Percentiles rank a stretch among this genome's conserved stretches.
These are phyloP conservation scores for Colletotrichum simmondsii DNA, from an alignment of 2,329 filamentous ascomycete species.

Conservation along the genomic window DNA sequence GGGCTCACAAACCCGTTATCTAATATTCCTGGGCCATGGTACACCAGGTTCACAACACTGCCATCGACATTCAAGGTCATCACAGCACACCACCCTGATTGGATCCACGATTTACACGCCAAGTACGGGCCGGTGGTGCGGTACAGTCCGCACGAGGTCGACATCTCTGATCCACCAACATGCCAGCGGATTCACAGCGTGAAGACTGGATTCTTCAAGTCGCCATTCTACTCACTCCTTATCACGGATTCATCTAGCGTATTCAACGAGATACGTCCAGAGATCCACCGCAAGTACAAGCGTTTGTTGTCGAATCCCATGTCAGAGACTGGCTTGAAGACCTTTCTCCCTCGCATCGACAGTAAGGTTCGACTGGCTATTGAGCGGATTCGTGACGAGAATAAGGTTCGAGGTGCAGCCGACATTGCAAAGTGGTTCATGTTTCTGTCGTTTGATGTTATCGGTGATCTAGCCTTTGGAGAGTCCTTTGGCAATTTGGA, in stretches of 20 bases:
- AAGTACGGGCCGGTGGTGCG: constrained; percentile 29
- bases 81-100: constrained; percentile 3
- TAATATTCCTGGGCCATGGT: constrained; percentile 21
- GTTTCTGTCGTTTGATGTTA: constrained; percentile 56
- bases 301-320: constrained; percentile 53
- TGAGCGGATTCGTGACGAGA: constrained; percentile 55
- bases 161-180: constrained; percentile 36
- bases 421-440: constrained; percentile 66
- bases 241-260: constrained; percentile 33
- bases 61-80: constrained; percentile 7
- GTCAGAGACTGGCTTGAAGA: constrained; percentile 49
- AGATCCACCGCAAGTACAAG: constrained; percentile 46
- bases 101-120: constrained; percentile 25
- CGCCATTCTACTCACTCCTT: constrained; percentile 17
- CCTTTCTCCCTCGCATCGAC: constrained; percentile 51
- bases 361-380: constrained; percentile 53
- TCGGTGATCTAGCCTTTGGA: constrained; percentile 44
- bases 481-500: constrained; percentile 42
- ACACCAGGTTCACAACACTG: constrained; percentile 19
- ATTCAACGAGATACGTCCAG: constrained; percentile 15
- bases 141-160: constrained; percentile 21
- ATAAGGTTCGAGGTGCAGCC: constrained; percentile 44
- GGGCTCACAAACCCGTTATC: constrained; percentile 25
- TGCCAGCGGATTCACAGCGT: constrained; percentile 43
- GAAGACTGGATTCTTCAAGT: constrained; percentile 17